Evolutionary conservation across 306 rosid genomes (phyloP).

Genomic region (Senna siamea): DNA sequence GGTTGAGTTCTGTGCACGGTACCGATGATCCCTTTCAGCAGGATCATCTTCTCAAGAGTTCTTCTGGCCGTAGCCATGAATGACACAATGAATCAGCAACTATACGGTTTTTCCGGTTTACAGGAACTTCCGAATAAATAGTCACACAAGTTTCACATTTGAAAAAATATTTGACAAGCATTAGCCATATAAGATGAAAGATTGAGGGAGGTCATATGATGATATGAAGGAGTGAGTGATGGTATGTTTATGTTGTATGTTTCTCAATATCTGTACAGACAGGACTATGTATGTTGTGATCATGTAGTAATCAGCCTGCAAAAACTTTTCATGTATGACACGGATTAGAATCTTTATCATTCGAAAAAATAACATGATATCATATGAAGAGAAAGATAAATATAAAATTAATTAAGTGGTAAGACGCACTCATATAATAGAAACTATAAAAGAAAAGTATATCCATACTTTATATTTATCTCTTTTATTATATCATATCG

Average conservation of each 20-base stretch:
- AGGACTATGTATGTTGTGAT: conserved; percentile 23
- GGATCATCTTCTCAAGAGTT: conserved; percentile 54
- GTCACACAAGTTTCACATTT: conserved; percentile 13
- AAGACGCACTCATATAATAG: no score
- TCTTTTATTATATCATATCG: no score
- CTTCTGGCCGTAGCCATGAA: conserved; percentile 48
- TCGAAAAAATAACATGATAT: no score
- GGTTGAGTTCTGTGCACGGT: conserved; percentile 84
- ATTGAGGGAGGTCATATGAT: no score
- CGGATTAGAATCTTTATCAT: no score
- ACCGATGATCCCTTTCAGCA: conserved; percentile 90
- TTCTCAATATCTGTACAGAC: conserved; percentile 30
- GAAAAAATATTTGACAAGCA: neutral
- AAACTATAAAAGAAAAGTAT: no score
- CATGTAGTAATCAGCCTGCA: neutral
- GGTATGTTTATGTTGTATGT: neutral
- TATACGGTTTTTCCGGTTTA: neutral
- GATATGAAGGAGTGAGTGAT: neutral
- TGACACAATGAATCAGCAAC: conserved; percentile 35
- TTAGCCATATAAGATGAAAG: conserved; percentile 19
- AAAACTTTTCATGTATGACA: no score
- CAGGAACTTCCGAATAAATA: conserved; percentile 2
- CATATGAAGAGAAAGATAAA: no score
- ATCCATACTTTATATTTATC: no score
- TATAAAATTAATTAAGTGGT: no score